phyloP scores from a whole-genome alignment of 139 green algal species.

The Chlamydomonas eustigma region DNA sequence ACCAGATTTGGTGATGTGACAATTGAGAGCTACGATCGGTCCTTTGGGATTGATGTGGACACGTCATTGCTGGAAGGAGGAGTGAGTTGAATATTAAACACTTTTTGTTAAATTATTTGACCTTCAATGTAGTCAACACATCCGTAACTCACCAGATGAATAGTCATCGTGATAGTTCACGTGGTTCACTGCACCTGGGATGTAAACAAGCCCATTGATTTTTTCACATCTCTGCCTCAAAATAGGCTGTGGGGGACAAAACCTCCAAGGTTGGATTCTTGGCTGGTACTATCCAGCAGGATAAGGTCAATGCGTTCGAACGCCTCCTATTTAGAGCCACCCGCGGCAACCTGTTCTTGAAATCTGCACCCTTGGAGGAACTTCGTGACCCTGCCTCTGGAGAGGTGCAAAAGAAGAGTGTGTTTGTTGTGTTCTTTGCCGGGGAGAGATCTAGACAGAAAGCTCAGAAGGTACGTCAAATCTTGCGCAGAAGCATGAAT shows the following conservation, averaged over 20 bases:
- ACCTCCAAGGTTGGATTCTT: conserved; percentile 64
- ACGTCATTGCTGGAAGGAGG: background rate
- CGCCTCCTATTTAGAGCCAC: conserved; percentile 96
- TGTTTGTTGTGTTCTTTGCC: conserved; percentile 98
- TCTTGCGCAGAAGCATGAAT: too few species aligned
- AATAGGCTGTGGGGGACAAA: background rate
- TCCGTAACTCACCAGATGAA: too few species aligned
- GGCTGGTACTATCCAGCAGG: conserved; percentile 72
- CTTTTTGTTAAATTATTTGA: too few species aligned
- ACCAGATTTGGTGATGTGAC: background rate
- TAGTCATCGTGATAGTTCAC: too few species aligned
- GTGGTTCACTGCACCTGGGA: too few species aligned
- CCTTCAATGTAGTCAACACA: too few species aligned
- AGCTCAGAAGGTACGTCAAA: background rate
- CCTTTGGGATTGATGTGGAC: background rate
- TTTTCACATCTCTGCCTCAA: too few species aligned
- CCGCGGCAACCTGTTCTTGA: conserved; percentile 97
- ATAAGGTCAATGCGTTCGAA: conserved; percentile 87
- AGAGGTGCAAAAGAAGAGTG: conserved; percentile 85
- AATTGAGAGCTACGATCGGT: conserved; percentile 3
- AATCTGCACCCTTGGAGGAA: conserved; percentile 53
- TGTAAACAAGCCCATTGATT: too few species aligned
- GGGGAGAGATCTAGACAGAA: conserved; percentile 74
- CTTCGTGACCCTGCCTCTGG: conserved; percentile 74
- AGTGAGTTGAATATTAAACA: too few species aligned